Percentiles rank a stretch among this genome's conserved stretches.
phyloP scores from a whole-genome alignment of 2,329 filamentous ascomycete genomes.

The Pyricularia pennisetigena region DNA sequence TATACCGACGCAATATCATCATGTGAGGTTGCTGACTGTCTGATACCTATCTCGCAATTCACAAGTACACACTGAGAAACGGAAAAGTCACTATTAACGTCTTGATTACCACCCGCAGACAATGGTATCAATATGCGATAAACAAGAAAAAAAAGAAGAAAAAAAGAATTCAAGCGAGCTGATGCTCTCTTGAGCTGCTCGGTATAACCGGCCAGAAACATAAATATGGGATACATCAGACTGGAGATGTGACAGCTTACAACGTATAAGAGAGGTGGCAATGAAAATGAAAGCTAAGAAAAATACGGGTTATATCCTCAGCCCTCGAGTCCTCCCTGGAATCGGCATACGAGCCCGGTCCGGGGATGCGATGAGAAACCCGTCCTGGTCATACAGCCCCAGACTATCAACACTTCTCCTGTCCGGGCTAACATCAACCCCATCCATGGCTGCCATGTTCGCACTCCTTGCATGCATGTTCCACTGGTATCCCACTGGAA shows the following conservation, averaged over 20 bases:
- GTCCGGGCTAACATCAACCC: not conserved
- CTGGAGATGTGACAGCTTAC: not conserved
- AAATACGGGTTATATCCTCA: not conserved
- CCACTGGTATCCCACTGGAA: not conserved
- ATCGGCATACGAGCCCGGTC: slow-evolving; percentile 13
- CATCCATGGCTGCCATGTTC: not conserved
- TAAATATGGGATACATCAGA: not conserved
- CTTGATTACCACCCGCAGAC: not conserved
- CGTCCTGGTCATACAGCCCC: slow-evolving; percentile 34
- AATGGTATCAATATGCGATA: not conserved
- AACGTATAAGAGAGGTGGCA: not conserved
- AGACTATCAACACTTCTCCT: slow-evolving; percentile 21
- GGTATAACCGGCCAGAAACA: not conserved
- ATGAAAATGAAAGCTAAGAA: not conserved
- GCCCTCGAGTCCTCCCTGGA: not conserved
- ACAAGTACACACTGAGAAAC: not conserved
- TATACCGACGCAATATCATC: not conserved
- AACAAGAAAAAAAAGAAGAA: not conserved
- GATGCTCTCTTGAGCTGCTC: not conserved
- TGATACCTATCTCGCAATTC: not conserved
- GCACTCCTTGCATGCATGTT: not conserved
- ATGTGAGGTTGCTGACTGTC: not conserved
- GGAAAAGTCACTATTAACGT: not conserved
- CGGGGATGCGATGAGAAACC: slow-evolving; percentile 32
- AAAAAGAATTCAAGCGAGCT: not conserved